Conservation (phyloP, 495 filamentous ascomycete species). For the Apodospora peruviana region DNA sequence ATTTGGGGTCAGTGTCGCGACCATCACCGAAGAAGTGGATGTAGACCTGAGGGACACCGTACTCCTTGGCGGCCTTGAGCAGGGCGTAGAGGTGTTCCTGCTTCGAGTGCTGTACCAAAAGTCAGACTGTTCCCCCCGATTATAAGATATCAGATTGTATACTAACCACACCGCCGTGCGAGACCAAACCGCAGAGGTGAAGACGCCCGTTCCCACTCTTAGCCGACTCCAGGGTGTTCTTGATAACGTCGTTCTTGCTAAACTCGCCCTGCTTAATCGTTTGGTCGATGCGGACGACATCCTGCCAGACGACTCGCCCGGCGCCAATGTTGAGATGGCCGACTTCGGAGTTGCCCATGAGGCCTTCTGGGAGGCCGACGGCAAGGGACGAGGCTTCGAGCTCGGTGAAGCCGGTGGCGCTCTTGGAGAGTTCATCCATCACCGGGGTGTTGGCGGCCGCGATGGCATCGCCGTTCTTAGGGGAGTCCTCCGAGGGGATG, state of each 20-base stretch:
- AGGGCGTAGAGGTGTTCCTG: constrained; percentile 87
- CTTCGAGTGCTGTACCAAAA: constrained; percentile 64
- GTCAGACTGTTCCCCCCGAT: not conserved
- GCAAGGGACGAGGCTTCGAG: constrained; percentile 94
- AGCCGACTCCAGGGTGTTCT: constrained; percentile 69
- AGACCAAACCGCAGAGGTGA: constrained; percentile 84
- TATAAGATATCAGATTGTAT: not conserved
- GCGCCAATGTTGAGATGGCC: constrained; percentile 98
- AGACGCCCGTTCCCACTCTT: constrained; percentile 87
- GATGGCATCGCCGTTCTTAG: constrained; percentile 88
- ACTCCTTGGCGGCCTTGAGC: constrained; percentile 81
- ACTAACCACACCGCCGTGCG: constrained; percentile 83
- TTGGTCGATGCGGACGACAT: constrained; percentile 96
- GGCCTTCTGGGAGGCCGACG: constrained; percentile 88
- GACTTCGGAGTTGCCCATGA: constrained; percentile 99
- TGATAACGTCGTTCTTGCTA: constrained; percentile 70
- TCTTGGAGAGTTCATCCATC: constrained; percentile 37
- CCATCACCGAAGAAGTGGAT: constrained; percentile 99
- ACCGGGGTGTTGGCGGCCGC: constrained; percentile 82
- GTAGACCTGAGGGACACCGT: constrained; percentile 81
- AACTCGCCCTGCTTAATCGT: constrained; percentile 86
- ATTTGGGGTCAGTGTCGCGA: constrained; percentile 95
- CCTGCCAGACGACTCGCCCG: constrained; percentile 97
- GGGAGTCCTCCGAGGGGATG: constrained; percentile 70
- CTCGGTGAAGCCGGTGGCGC: constrained; percentile 49